phyloP scores from a whole-genome alignment of 768 basidiomycete genomes.

The Tricholomella constricta region DNA sequence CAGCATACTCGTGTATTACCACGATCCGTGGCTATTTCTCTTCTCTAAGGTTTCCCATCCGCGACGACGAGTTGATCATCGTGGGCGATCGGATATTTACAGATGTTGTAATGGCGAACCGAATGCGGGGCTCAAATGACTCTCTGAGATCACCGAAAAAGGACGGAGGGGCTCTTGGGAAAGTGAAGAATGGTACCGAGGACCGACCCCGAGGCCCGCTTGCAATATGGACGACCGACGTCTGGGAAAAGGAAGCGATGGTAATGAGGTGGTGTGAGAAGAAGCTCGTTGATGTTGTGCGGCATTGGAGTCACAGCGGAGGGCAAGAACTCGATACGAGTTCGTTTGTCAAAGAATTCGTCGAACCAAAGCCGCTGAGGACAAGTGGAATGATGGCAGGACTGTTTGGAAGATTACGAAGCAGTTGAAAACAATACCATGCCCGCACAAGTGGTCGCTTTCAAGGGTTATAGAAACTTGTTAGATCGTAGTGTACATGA shows the following conservation, averaged over 20 bases:
- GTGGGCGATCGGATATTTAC: constrained; percentile 95
- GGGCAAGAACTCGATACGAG: constrained; percentile 23
- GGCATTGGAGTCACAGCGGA: constrained; percentile 38
- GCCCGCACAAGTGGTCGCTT: neutral
- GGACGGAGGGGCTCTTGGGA: constrained; percentile 25
- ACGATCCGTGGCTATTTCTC: constrained; percentile 78
- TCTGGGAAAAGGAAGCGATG: constrained; percentile 70
- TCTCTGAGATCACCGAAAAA: constrained; percentile 13
- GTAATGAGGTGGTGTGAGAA: constrained; percentile 62
- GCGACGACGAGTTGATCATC: constrained; percentile 68
- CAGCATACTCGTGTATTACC: constrained; percentile 72
- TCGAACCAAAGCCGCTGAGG: constrained; percentile 6
- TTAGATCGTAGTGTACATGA: neutral
- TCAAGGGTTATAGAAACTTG: neutral
- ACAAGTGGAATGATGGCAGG: constrained; percentile 3
- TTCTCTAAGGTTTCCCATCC: constrained; percentile 54
- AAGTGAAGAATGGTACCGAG: constrained; percentile 23
- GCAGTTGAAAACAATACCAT: neutral
- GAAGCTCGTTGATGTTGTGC: constrained; percentile 46
- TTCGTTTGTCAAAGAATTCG: constrained; percentile 33
- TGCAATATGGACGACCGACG: constrained; percentile 68
- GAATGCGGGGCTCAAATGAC: constrained; percentile 46
- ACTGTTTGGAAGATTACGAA: constrained; percentile 8
- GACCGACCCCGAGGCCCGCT: constrained; percentile 47
- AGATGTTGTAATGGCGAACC: constrained; percentile 84